Evolutionary conservation across 2,329 filamentous ascomycete genomes (phyloP).

Genomic region (Neonectria coccinea): DNA sequence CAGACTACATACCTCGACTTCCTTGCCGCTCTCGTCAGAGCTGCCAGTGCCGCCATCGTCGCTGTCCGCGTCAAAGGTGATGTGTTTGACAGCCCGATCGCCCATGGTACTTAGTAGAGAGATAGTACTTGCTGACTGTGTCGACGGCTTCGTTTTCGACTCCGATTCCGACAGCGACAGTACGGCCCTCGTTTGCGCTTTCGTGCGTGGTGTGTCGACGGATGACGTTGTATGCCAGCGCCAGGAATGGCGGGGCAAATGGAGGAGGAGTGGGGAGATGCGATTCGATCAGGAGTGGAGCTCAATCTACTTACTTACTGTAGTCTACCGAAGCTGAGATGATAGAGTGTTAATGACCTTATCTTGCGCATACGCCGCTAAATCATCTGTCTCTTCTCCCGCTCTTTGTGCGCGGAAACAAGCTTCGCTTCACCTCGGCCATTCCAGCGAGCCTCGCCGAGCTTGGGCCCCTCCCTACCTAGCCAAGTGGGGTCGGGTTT

Average conservation of each 20-base stretch:
- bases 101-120: conserved; percentile 28
- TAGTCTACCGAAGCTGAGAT: background rate
- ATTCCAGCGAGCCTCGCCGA: conserved; percentile 22
- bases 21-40: conserved; percentile 61
- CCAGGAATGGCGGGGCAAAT: conserved; percentile 27
- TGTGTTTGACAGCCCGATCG: conserved; percentile 38
- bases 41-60: conserved; percentile 63
- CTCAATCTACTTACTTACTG: background rate
- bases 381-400: background rate
- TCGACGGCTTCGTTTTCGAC: background rate
- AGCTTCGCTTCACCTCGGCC: conserved; percentile 15
- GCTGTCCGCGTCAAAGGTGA: conserved; percentile 49
- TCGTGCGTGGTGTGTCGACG: background rate
- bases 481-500: conserved; percentile 18
- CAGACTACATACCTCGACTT: conserved; percentile 60
- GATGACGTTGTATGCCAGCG: conserved; percentile 27
- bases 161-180: background rate
- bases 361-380: background rate
- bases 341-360: background rate
- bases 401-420: conserved; percentile 1
- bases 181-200: background rate
- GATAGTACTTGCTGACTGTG: background rate
- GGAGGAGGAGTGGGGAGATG: conserved; percentile 9
- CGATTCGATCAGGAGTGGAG: background rate
- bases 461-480: conserved; percentile 6